A percentile compares a stretch with the other conserved stretches of the same genome.
These are phyloP conservation scores for Mrakia frigida DNA, from an alignment of 768 basidiomycete species.

Conservation along the genomic window DNA sequence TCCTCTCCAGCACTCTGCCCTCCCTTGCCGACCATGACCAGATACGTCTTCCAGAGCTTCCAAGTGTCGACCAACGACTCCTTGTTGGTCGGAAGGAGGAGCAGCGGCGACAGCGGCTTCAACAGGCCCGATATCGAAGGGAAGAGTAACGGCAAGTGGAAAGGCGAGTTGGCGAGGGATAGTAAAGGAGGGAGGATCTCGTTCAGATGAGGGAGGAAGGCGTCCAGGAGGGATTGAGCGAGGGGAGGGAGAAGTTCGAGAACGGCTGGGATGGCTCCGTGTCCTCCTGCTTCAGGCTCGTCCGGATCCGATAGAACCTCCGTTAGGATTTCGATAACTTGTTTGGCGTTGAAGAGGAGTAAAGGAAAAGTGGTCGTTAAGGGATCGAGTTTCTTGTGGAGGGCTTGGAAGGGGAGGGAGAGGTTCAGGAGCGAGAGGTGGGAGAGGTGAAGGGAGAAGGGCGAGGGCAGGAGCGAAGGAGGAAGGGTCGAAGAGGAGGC, in stretches of 20 bases:
- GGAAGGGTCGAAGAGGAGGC: slow-evolving; percentile 20
- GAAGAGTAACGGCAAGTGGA: slow-evolving; percentile 38
- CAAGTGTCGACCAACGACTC: slow-evolving; percentile 35
- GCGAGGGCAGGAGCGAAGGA: slow-evolving; percentile 15
- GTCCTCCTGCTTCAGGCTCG: slow-evolving; percentile 38
- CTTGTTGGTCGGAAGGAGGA: slow-evolving; percentile 34
- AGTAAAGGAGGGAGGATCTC: slow-evolving; percentile 13
- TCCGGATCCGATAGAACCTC: slow-evolving; percentile 38
- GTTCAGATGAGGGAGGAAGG: slow-evolving; percentile 37
- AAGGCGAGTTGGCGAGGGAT: slow-evolving; percentile 24
- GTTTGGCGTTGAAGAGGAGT: slow-evolving; percentile 40
- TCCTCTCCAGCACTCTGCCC: slow-evolving; percentile 62
- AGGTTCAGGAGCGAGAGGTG: slow-evolving; percentile 44
- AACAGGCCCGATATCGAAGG: slow-evolving; percentile 41
- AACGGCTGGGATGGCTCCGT: slow-evolving; percentile 40
- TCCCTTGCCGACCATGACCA: slow-evolving; percentile 37
- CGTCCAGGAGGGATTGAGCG: slow-evolving; percentile 14
- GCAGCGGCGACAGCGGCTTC: slow-evolving; percentile 36
- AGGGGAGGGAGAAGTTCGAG: slow-evolving; percentile 27
- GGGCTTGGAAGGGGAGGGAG: slow-evolving; percentile 39
- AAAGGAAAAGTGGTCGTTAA: slow-evolving; percentile 42
- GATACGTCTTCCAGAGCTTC: slow-evolving; percentile 38
- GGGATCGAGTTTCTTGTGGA: slow-evolving; percentile 39
- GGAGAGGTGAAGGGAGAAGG: slow-evolving; percentile 36
- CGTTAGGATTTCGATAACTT: slow-evolving; percentile 36